Percentiles rank a stretch among this genome's conserved stretches.
phyloP scores from a whole-genome alignment of 2,329 filamentous ascomycete genomes.

The Fusarium odoratissimum region DNA sequence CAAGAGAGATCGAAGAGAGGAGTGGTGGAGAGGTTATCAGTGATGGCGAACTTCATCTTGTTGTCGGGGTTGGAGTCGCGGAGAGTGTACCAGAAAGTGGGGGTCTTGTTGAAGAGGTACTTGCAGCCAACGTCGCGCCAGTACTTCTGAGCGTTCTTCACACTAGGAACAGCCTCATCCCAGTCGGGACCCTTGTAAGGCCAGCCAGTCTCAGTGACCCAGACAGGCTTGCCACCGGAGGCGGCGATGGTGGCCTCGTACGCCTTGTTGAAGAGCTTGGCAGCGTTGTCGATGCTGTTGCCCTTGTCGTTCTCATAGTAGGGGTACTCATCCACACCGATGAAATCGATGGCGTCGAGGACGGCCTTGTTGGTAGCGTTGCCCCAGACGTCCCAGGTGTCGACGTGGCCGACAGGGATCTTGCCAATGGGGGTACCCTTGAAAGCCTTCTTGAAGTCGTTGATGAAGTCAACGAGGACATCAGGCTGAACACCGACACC shows the following conservation, averaged over 20 bases:
- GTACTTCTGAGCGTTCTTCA: conserved; percentile 71
- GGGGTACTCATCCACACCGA: conserved; percentile 74
- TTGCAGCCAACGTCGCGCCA: conserved; percentile 72
- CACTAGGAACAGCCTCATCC: conserved; percentile 65
- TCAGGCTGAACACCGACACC: conserved; percentile 70
- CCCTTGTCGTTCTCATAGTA: conserved; percentile 70
- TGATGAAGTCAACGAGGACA: conserved; percentile 73
- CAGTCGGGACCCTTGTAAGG: conserved; percentile 65
- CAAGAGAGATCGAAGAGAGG: conserved; percentile 66
- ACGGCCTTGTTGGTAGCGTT: conserved; percentile 70
- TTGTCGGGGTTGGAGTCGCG: conserved; percentile 71
- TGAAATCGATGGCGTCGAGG: conserved; percentile 71
- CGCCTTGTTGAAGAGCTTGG: conserved; percentile 64
- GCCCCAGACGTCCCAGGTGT: conserved; percentile 74
- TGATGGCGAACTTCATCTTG: conserved; percentile 68
- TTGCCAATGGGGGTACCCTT: conserved; percentile 56
- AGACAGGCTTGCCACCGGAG: conserved; percentile 65
- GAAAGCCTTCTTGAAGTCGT: conserved; percentile 70
- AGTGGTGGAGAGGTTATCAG: conserved; percentile 62
- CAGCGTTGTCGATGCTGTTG: conserved; percentile 67
- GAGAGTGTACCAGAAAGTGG: conserved; percentile 72
- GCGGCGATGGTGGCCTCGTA: conserved; percentile 58
- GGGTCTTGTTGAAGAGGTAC: conserved; percentile 64
- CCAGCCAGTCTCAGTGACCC: conserved; percentile 76
- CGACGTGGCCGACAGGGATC: conserved; percentile 72